Evolutionary conservation across 1,284 basidiomycete genomes (phyloP).

Genomic region (Puccinia coronata): DNA sequence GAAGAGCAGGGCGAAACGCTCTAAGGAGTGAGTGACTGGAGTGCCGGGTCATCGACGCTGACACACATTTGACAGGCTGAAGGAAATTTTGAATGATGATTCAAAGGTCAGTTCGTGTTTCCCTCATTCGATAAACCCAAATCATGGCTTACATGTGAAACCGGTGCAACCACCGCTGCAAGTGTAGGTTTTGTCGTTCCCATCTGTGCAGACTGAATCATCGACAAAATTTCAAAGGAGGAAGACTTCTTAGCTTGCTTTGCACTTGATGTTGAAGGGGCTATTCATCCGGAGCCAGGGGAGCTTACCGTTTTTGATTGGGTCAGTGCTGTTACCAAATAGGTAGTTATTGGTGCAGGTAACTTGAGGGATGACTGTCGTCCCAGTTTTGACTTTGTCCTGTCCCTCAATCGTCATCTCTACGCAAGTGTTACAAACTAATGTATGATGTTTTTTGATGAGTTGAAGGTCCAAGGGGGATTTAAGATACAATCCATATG

Average conservation of each 20-base stretch:
- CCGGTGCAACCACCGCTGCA: conserved; percentile 27
- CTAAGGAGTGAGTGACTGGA: background rate
- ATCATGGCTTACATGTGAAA: conserved; percentile 11
- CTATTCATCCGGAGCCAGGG: no score
- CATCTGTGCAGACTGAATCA: conserved; percentile 30
- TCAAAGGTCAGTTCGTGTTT: background rate
- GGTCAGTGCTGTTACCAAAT: conserved; percentile 13
- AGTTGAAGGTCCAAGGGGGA: background rate
- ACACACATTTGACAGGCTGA: conserved; percentile 23
- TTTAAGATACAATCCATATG: background rate
- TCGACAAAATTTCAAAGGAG: background rate
- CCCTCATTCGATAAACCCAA: background rate
- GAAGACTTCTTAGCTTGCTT: background rate
- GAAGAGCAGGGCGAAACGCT: background rate
- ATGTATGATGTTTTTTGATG: background rate
- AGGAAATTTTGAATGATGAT: no score
- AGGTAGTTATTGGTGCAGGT: conserved; percentile 34
- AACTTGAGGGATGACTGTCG: conserved; percentile 2
- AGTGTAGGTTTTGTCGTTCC: conserved; percentile 31
- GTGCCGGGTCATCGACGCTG: conserved; percentile 17
- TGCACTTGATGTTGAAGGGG: background rate
- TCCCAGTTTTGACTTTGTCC: conserved; percentile 10
- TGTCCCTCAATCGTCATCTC: conserved; percentile 31
- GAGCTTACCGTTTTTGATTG: conserved; percentile 18
- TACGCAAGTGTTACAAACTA: conserved; percentile 26